Base-by-base conservation (phyloP, 2,329 filamentous ascomycete genomes). In the Pestalotiopsis sp. region DNA sequence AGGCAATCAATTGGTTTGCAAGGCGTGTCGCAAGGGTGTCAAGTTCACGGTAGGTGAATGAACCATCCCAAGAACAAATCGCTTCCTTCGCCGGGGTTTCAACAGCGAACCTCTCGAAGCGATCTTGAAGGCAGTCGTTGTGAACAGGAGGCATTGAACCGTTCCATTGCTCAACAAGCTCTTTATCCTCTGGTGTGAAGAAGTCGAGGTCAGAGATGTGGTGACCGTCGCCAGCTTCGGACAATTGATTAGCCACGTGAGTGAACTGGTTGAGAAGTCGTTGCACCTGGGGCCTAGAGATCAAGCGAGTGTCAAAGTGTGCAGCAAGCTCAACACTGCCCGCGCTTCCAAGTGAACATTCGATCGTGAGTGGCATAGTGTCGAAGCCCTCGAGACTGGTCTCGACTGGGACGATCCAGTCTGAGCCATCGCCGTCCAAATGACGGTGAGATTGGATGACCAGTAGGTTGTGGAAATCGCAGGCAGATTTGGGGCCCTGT, bases 401-500 rank as follows among this genome's bases (percentile, higher is more conserved):
- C 4, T 41, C 68, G 4, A 65, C 23, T 4, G 61, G 59, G 2
- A 25, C 17, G 20, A 69, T 59, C 58, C 64, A 63, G 13, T 14
- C 17, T 1, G 56, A 27, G 0, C 38, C 14, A 36, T 61, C 39
- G 1, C 9, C 38, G 5, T 61, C 45, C 11, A 31, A 4, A n/a
- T 45, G 41, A n/a, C 49, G 11, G 9, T 67, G 56, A 14, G 73
- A 70, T 17, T 84, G 81, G 27, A 84, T 76, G 20, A 81, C 77
- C 2, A 84, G 72, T 20, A 81, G 73, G 23, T 79, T 83, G 45
- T 79, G 79, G 59, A 70, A 70, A 7, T 58, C 52, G 61, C 59
- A 64, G 11, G 68, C 66, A 31, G 38, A 45, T 31, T 61, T 20
- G 6, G 66, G 38, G 2, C 57, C 68, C 17, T 31, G 52, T 20